Base-by-base conservation (phyloP, 75 land plant genomes). In the Cunninghamia lanceolata region DNA sequence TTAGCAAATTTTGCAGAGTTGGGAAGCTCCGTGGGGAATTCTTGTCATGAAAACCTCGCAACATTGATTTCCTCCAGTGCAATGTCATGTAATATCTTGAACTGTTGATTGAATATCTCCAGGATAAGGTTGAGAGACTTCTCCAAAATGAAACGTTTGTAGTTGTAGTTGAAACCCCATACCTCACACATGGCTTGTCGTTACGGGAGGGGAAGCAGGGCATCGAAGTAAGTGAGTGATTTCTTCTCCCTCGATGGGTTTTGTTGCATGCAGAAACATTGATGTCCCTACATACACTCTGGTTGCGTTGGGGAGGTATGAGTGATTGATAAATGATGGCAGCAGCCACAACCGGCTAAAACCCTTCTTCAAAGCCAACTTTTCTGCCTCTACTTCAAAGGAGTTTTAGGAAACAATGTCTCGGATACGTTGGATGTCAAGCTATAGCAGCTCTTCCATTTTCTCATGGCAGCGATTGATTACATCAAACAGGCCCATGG, bases 81-180 rank as follows among this genome's bases (percentile, higher is more conserved):
- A 0, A 1, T 73, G 38, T 11, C 38, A 21, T 28, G 35, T 10
- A 73, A 73, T 1, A 11, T 21, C 35, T 34, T 16, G 25, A 73
- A 34, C 3, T 73, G 38, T 73, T 14, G 3, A 15, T 32, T 11
- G 14, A 73, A 32, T 0, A 10, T 11, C 38, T 34, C 36, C 15
- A 73, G 76, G 3, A 21, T 2, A 10, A 36, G 36, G 3, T 35
- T 34, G 14, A 73, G 76, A 34, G 36, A 73, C 11, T 73, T 32
- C 38, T 43, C 86, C 46, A 85, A 21, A 10, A 35, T 52, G 86
- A 91, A 91, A 38, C 92, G 76, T n/a, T 83, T 43, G 66, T 91
- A 91, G 35, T 83, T 2, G 85, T 91, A 91, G 32, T 43, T 40
- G 83, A 91, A 91, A 39, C 92, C 92, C 88, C 91, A 89, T 11